Evolutionary conservation across 2,329 filamentous ascomycete genomes (phyloP).

Genomic region (Pseudopyricularia cyperi): DNA sequence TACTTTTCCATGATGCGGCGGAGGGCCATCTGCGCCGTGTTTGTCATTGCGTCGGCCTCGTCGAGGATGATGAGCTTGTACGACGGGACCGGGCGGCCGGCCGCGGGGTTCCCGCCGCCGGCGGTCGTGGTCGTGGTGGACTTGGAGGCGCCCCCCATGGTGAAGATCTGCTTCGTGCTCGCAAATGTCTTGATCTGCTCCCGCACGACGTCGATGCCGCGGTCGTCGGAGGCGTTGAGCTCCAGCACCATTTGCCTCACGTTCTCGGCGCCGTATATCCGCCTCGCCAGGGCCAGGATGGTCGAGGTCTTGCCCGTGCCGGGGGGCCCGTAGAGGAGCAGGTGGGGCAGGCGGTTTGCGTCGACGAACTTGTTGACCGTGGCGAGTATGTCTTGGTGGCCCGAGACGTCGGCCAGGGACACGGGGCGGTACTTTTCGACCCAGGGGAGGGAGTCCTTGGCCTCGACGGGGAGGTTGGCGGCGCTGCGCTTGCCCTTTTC

Average conservation of each 20-base stretch:
- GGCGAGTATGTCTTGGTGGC: constrained; percentile 91
- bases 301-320: constrained; percentile 98
- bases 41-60: constrained; percentile 99
- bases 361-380: constrained; percentile 98
- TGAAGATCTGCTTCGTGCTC: constrained; percentile 95
- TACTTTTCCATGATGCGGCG: constrained; percentile 99
- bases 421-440: constrained; percentile 94
- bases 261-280: constrained; percentile 85
- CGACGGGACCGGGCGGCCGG: constrained; percentile 42
- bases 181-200: constrained; percentile 99
- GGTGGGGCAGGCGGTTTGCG: constrained; percentile 83
- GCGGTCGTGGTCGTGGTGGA: constrained; percentile 23
- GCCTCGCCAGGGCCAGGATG: constrained; percentile 78
- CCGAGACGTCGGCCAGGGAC: constrained; percentile 82
- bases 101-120: constrained; percentile 4
- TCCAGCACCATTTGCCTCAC: constrained; percentile 98
- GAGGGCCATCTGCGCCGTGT: constrained; percentile 93
- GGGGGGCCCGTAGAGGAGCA: constrained; percentile 90
- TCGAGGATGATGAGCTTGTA: constrained; percentile 97
- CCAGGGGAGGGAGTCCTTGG: constrained; percentile 91
- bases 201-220: constrained; percentile 93
- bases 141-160: constrained; percentile 26
- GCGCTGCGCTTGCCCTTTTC: constrained; percentile 84
- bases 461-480: constrained; percentile 86
- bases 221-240: constrained; percentile 91